These are phyloP conservation scores for Barbarea vulgaris DNA, from an alignment of 345 rosid species.

Conservation along the genomic window DNA sequence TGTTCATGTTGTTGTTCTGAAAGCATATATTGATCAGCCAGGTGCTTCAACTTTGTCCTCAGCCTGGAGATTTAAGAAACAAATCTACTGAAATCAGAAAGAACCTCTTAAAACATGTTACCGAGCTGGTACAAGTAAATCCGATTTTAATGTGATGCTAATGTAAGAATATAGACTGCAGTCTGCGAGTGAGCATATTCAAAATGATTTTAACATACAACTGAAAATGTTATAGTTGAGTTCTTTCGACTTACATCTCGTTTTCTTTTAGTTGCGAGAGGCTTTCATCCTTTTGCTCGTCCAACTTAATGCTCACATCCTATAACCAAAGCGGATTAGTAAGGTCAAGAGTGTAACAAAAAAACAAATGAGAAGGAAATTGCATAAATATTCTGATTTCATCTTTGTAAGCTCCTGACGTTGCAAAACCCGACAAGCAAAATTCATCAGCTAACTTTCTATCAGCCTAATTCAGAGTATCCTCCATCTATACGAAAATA, in stretches of 20 bases:
- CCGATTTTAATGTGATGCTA: background rate
- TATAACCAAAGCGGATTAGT: conserved; percentile 38
- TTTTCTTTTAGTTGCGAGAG: conserved; percentile 88
- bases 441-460: conserved; percentile 1
- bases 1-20: conserved; percentile 83
- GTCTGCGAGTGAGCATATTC: background rate
- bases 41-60: conserved; percentile 77
- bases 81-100: background rate
- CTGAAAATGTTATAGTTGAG: background rate
- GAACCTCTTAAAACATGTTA: background rate
- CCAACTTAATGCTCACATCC: conserved; percentile 91
- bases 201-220: background rate
- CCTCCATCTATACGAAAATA: background rate
- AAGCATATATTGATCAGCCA: conserved; percentile 82
- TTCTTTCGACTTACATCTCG: conserved; percentile 68
- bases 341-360: background rate
- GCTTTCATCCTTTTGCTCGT: conserved; percentile 84
- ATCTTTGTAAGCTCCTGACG: background rate
- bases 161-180: background rate
- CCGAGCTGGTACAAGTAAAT: background rate
- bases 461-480: background rate
- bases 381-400: background rate
- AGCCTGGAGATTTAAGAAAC: conserved; percentile 57
- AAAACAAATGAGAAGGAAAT: too few species aligned
- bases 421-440: conserved; percentile 10